Conservation (phyloP, 116 monocot species). For the Dioscorea cayenensis region DNA sequence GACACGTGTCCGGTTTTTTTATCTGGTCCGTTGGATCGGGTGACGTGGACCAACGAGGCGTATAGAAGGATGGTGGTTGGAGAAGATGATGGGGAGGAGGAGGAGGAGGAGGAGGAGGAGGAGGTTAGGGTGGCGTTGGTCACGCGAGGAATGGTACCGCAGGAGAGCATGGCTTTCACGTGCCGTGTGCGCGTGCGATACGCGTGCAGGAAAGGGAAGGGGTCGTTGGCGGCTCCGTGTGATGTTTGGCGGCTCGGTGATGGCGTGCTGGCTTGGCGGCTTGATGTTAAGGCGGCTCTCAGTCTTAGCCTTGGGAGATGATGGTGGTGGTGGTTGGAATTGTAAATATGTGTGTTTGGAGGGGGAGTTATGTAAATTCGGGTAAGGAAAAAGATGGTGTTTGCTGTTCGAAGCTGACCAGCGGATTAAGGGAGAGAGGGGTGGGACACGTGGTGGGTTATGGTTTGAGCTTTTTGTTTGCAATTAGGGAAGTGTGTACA, state of each 20-base stretch:
- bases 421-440: no score
- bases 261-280: slow-evolving; percentile 42
- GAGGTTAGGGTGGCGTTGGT: slow-evolving; percentile 38
- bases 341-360: no score
- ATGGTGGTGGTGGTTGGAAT: no score
- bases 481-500: no score
- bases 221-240: slow-evolving; percentile 45
- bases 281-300: slow-evolving; percentile 52
- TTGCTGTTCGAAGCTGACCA: no score
- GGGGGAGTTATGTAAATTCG: no score
- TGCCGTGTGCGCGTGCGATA: slow-evolving; percentile 39
- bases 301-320: slow-evolving; percentile 12
- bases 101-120: slow-evolving; percentile 19
- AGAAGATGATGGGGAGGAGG: not conserved
- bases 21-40: slow-evolving; percentile 19
- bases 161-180: slow-evolving; percentile 22
- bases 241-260: slow-evolving; percentile 48
- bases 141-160: slow-evolving; percentile 41
- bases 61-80: slow-evolving; percentile 36
- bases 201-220: slow-evolving; percentile 24
- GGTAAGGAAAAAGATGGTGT: no score
- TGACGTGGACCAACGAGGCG: slow-evolving; percentile 51
- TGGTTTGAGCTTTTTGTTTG: no score
- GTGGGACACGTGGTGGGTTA: no score
- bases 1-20: slow-evolving; percentile 26